Conservation (phyloP, 1,284 basidiomycete genomes). For the Pseudozyma tsukubaensis region DNA sequence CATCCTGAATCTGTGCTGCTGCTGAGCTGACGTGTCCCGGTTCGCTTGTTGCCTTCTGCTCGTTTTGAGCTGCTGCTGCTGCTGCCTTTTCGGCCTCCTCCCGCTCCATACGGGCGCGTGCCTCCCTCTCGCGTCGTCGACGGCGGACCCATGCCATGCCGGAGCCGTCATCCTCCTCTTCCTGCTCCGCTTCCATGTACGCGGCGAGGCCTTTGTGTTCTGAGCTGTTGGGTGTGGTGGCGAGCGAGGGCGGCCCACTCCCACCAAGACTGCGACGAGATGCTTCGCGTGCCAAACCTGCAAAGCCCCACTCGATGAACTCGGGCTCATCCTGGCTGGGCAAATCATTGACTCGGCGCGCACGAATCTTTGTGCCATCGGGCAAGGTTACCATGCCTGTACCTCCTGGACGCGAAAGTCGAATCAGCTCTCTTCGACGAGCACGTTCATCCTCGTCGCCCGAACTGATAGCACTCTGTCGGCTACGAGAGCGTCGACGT, state of each 20-base stretch:
- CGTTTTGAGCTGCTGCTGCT: slow-evolving; percentile 4
- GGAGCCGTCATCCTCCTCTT: slow-evolving; percentile 50
- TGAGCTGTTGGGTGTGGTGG: slow-evolving; percentile 41
- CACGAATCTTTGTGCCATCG: slow-evolving; percentile 64
- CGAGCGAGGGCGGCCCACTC: slow-evolving; percentile 40
- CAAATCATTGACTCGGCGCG: slow-evolving; percentile 60
- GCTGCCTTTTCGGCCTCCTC: slow-evolving; percentile 28
- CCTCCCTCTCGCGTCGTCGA: slow-evolving; percentile 39
- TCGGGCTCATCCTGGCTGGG: slow-evolving; percentile 51
- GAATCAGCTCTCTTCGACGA: slow-evolving; percentile 59
- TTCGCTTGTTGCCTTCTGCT: slow-evolving; percentile 1
- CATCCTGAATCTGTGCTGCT: neutral
- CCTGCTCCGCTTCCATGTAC: slow-evolving; percentile 29
- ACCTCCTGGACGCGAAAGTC: slow-evolving; percentile 62
- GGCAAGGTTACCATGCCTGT: slow-evolving; percentile 67
- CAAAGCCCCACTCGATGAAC: slow-evolving; percentile 63
- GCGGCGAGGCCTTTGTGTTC: slow-evolving; percentile 37
- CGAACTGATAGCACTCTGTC: slow-evolving; percentile 44
- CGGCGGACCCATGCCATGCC: slow-evolving; percentile 50
- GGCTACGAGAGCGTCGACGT: slow-evolving; percentile 45
- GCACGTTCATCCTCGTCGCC: slow-evolving; percentile 56
- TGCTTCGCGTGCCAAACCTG: slow-evolving; percentile 57
- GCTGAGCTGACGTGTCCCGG: neutral
- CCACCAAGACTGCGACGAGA: slow-evolving; percentile 43
- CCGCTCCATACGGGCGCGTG: slow-evolving; percentile 32